Evolutionary conservation across 805 yeast genomes (phyloP).

Genomic region (Metschnikowia koreensis): DNA sequence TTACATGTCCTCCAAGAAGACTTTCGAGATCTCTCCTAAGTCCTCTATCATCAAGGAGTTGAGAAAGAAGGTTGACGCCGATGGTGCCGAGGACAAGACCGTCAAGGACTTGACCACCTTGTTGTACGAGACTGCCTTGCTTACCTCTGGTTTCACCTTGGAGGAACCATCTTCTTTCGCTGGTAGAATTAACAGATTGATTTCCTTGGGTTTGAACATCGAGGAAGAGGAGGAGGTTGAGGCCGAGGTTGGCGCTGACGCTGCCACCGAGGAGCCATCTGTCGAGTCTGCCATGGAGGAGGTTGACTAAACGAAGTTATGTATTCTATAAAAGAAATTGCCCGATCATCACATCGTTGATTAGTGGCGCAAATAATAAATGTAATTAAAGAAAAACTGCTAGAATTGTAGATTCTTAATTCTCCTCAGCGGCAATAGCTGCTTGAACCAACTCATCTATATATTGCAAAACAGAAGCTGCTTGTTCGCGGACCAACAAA

Average conservation of each 20-base stretch:
- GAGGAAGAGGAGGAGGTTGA: constrained; percentile 73
- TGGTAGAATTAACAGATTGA: constrained; percentile 95
- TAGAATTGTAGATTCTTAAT: too few species aligned
- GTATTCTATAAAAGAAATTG: constrained; percentile 6
- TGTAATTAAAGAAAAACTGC: neutral
- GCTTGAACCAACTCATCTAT: constrained; percentile 27
- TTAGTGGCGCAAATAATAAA: constrained; percentile 1
- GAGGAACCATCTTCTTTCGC: constrained; percentile 99
- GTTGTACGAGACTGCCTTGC: constrained; percentile 95
- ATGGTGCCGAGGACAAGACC: constrained; percentile 97
- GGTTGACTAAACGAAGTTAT: constrained; percentile 66
- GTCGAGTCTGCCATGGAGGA: constrained; percentile 92
- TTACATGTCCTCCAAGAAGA: constrained; percentile 99
- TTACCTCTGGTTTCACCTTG: constrained; percentile 97
- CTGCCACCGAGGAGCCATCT: constrained; percentile 43
- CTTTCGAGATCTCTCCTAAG: constrained; percentile 96
- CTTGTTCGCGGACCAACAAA: constrained; percentile 58
- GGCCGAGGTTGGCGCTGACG: constrained; percentile 45
- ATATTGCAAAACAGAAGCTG: constrained; percentile 33
- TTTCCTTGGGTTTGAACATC: constrained; percentile 96
- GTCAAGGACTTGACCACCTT: constrained; percentile 96
- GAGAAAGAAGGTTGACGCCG: constrained; percentile 93
- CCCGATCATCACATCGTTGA: neutral
- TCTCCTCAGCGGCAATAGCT: constrained; percentile 7
- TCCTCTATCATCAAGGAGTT: constrained; percentile 94